Evolutionary conservation across 805 yeast species (phyloP).

Genomic region (Wickerhamiella nectarea): DNA sequence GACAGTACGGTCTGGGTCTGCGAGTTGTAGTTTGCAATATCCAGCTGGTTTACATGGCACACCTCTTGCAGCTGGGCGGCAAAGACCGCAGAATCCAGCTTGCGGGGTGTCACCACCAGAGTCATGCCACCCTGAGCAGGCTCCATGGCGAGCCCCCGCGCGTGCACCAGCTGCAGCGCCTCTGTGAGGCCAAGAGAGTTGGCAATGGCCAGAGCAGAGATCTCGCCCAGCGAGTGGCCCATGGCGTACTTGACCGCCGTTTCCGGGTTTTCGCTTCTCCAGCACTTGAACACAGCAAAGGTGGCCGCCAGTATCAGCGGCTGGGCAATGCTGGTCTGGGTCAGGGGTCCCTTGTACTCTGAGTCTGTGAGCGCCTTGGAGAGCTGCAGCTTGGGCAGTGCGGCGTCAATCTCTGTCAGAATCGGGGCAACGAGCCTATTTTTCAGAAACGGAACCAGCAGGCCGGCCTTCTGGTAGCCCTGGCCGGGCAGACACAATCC

Average conservation of each 20-base stretch:
- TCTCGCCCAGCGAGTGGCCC: conserved; percentile 44
- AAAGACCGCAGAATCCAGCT: conserved; percentile 9
- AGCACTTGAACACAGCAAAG: conserved; percentile 22
- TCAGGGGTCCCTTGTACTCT: conserved; percentile 14
- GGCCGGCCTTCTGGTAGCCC: conserved; percentile 27
- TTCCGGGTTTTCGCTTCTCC: conserved; percentile 1
- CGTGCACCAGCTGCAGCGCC: conserved; percentile 33
- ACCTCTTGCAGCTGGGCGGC: conserved; percentile 9
- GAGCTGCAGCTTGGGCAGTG: conserved; percentile 28
- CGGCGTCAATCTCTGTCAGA: conserved; percentile 26
- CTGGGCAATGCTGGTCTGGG: conserved; percentile 37
- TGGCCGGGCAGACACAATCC: conserved; percentile 26
- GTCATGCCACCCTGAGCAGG: conserved; percentile 24
- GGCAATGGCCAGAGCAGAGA: conserved; percentile 31
- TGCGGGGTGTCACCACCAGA: conserved; percentile 13
- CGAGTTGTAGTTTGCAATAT: conserved; percentile 38
- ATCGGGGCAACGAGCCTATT: conserved; percentile 17
- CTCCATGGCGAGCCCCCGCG: conserved; percentile 35
- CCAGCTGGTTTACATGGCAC: conserved; percentile 16
- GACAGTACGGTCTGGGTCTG: conserved; percentile 32
- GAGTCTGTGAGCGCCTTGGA: conserved; percentile 14
- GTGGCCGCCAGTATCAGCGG: conserved; percentile 39
- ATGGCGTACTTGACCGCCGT: conserved; percentile 14
- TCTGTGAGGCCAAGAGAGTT: conserved; percentile 27
- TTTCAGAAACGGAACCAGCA: conserved; percentile 18